These are phyloP conservation scores for Musa schizocarpa DNA, from an alignment of 176 grass and related monocot species.

Conservation along the genomic window DNA sequence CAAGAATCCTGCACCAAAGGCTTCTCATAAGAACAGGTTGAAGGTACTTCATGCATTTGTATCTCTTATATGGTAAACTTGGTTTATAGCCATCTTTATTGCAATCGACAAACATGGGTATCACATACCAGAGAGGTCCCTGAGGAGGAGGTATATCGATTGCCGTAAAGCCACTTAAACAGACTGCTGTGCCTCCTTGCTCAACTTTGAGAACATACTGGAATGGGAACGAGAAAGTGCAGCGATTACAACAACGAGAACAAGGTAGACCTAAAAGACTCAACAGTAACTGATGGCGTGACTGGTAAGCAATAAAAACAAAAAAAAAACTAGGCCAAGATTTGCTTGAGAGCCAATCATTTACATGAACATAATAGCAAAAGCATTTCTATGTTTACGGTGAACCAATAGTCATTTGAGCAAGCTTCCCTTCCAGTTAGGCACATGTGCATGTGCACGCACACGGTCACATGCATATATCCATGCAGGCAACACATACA, in stretches of 20 bases:
- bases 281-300: background rate
- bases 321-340: background rate
- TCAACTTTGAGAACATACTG: conserved; percentile 85
- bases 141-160: conserved; percentile 68
- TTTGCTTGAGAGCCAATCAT: background rate
- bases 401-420: too few species aligned
- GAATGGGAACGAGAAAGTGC: conserved; percentile 7
- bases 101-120: background rate
- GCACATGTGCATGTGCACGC: too few species aligned
- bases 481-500: too few species aligned
- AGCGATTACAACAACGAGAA: background rate
- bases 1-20: conserved; percentile 63
- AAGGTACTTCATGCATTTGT: background rate
- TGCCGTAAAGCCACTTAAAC: conserved; percentile 88
- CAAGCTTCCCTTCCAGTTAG: too few species aligned
- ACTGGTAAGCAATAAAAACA: background rate
- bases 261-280: background rate
- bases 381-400: too few species aligned
- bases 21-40: background rate
- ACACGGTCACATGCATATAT: too few species aligned
- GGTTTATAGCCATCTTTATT: background rate
- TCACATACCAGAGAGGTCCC: conserved; percentile 72
- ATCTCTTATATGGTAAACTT: background rate
- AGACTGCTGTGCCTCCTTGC: conserved; percentile 51
- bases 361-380: too few species aligned